phyloP scores from a whole-genome alignment of 2,329 filamentous ascomycete species.

The Scleromitrula shiraiana region DNA sequence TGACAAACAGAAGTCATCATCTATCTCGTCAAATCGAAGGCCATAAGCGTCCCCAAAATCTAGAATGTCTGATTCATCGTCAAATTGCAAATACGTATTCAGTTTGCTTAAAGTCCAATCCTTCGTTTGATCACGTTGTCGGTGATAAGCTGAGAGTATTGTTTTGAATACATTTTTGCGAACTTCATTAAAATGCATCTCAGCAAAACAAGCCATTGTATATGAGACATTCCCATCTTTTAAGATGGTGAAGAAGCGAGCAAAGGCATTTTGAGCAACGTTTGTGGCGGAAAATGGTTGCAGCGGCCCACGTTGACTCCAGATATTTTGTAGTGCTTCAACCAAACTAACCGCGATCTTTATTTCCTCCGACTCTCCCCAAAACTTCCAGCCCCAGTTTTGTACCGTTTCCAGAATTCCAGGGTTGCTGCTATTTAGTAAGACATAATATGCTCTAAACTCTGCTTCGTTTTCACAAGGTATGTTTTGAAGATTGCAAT shows the following conservation, averaged over 20 bases:
- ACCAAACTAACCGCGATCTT: slow-evolving; percentile 53
- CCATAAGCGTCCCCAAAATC: slow-evolving; percentile 53
- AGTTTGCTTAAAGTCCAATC: slow-evolving; percentile 51
- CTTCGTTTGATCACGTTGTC: slow-evolving; percentile 48
- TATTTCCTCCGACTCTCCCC: slow-evolving; percentile 50
- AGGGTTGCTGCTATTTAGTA: slow-evolving; percentile 53
- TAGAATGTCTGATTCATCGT: slow-evolving; percentile 58
- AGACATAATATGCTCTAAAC: slow-evolving; percentile 56
- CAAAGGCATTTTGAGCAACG: slow-evolving; percentile 41
- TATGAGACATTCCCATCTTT: slow-evolving; percentile 51
- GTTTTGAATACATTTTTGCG: slow-evolving; percentile 50
- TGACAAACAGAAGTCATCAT: slow-evolving; percentile 28
- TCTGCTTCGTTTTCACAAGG: slow-evolving; percentile 55
- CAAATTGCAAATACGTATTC: slow-evolving; percentile 56
- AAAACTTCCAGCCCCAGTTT: slow-evolving; percentile 48
- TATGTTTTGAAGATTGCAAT: slow-evolving; percentile 51
- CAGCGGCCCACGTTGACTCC: slow-evolving; percentile 49
- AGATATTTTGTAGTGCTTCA: slow-evolving; percentile 51
- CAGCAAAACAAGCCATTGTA: slow-evolving; percentile 62
- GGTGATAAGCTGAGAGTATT: slow-evolving; percentile 46
- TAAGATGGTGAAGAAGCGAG: slow-evolving; percentile 53
- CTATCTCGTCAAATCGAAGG: slow-evolving; percentile 42
- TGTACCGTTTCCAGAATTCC: slow-evolving; percentile 46
- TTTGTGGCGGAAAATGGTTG: slow-evolving; percentile 33
- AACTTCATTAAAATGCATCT: slow-evolving; percentile 56